A percentile compares a stretch with the other conserved stretches of the same genome.
Conservation (phyloP, 2,329 filamentous ascomycete genomes). For the Exophiala oligosperma region DNA sequence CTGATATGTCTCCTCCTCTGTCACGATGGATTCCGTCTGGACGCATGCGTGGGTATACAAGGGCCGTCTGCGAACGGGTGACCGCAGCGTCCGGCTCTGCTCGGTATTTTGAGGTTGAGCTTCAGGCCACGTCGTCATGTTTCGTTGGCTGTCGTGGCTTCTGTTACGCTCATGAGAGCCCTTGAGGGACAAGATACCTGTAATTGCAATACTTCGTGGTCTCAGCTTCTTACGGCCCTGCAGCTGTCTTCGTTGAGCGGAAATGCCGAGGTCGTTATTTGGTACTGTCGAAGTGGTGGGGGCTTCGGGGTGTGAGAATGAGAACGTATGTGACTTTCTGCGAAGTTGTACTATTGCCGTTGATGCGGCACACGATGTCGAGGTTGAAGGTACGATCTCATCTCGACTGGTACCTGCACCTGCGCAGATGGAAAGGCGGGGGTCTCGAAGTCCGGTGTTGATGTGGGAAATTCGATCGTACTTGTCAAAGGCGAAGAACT, state of each 20-base stretch:
- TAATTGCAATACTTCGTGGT: conserved; percentile 15
- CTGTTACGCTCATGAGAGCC: background rate
- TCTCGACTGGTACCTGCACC: too few relatives aligned
- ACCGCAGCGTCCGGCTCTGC: background rate
- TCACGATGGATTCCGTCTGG: conserved; percentile 8
- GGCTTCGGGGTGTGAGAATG: background rate
- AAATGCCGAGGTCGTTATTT: background rate
- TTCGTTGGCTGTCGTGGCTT: background rate
- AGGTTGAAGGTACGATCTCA: too few relatives aligned
- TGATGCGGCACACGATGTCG: too few relatives aligned
- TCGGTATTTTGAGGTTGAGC: background rate
- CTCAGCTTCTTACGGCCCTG: background rate
- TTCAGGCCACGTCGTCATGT: background rate
- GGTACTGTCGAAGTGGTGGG: background rate
- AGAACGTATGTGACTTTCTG: conserved; percentile 17
- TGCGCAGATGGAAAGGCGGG: background rate
- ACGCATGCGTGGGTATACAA: conserved; percentile 12
- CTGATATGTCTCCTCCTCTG: background rate
- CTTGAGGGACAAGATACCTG: background rate
- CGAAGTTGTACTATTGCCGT: background rate
- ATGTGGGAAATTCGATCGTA: conserved; percentile 38
- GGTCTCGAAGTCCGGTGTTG: conserved; percentile 11
- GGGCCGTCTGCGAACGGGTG: background rate
- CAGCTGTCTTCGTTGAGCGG: background rate
- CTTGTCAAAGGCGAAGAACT: conserved; percentile 42